Evolutionary conservation across 495 filamentous ascomycete genomes (phyloP), one percentile per base, ranked within the genome.

Genomic region (Podospora appendiculata): DNA sequence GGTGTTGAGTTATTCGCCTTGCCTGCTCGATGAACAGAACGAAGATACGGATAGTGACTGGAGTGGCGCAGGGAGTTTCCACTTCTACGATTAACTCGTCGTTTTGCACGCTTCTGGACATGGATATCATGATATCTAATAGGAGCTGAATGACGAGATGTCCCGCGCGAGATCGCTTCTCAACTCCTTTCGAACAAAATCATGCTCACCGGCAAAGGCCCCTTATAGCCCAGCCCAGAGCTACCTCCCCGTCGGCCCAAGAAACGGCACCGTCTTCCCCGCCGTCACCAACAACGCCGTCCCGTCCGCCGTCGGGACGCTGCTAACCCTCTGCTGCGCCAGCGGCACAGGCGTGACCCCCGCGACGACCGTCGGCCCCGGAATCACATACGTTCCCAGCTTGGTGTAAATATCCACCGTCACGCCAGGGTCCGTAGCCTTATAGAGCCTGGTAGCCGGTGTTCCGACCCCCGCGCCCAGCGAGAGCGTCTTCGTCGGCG

Each of bases 341-440:
- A 61, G 35, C 47, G 55, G 51, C 48, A 67, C 56, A 11, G 62
- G 57, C 48, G 41, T 51, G 5, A 70, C 74, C 4, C 65, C 66
- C 3, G 53, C 51, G 17, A 69, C 77, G 4, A 79, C 57, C 11
- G 75, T 51, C 14, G 78, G 77, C 1, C 78, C 78, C 1, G 79
- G 79, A 48, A 82, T 75, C 1, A 61, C 62, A 59, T 81, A 81
- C 32, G 60, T 69, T 18, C 65, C 66, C 34, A 81, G 51, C n/a
- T 70, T 60, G 32, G 67, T 63, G 65, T 84, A 69, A 16, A 70
- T 64, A 50, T 73, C 58, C 6, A 73, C 25, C 14, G 48, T 48
- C 25, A 74, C 58, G 0, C 71, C 71, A 9, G 66, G 62, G 46
- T 74, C 69, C 1, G 50, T 63, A 10, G 54, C 45, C 36, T 58